Evolutionary conservation across 2,329 filamentous ascomycete species (phyloP), one percentile per base, ranked within the genome.

Genomic region (Emmonsiellopsis sp.): DNA sequence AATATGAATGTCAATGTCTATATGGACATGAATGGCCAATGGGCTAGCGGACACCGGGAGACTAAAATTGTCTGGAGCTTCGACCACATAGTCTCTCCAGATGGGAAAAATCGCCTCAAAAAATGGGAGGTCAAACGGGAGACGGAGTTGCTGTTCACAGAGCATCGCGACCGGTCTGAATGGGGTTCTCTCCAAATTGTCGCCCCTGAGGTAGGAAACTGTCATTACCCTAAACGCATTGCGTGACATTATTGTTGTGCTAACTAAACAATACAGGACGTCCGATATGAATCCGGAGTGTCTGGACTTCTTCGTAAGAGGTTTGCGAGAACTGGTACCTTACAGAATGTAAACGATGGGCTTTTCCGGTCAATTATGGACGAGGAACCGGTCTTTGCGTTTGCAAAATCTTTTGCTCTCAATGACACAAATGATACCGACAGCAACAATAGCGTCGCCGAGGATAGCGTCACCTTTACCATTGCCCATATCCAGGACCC

Each of bases 181-280:
- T 94, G 89, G 89, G 89, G 89, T 3, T 85, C 83, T 31, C 69
- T 94, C 54, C 81, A 88, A 68, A 89, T 94, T 65, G 85, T 85
- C 20, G 88, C 78, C 1, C 87, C 89, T 20, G 73, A 76, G 43
- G 73, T 77, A 62, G 58, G 67, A 65, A 35, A 20, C 45, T 35
- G 34, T 32, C 45, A 10, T 42, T n/a, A 34, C 41, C 7, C 44
- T 57, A 50, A 8, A 20, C 38, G 9, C 8, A 35, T 49, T 38
- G 26, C 20, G 20, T 5, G 20, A 26, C 20, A 26, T 26, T 5
- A 26, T 26, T 26, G 20, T 26, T 26, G 20, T 26, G 32, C 32
- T 32, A 41, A 41, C 38, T 6, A 34, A 30, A 20, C 26, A 30
- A 10, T 34, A 7, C 38, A 76, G 58, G 79, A 85, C 63, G 81